These are phyloP conservation scores for Melocanna baccifera DNA, from an alignment of 176 grass and related monocot species.

Conservation along the genomic window DNA sequence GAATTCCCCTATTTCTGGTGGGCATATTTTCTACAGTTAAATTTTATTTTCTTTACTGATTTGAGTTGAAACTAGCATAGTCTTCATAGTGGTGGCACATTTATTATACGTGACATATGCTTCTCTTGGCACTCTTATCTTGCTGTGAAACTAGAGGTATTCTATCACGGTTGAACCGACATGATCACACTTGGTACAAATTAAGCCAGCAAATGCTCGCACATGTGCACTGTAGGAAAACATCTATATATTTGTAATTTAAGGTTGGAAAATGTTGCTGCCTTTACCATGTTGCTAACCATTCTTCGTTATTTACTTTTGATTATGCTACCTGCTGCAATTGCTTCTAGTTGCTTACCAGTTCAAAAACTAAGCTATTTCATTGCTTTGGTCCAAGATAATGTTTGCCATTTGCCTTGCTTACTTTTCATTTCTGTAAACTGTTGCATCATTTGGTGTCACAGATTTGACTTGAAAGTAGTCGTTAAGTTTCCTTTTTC, in stretches of 20 bases:
- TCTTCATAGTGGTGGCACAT: not conserved
- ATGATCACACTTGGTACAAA: not conserved
- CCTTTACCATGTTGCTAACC: not conserved
- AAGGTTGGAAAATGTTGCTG: not conserved
- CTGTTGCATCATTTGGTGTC: not conserved
- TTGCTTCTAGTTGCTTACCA: not conserved
- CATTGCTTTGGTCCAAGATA: not conserved
- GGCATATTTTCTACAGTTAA: not conserved
- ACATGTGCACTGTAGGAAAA: not conserved
- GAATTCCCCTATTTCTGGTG: not conserved
- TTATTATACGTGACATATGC: not conserved
- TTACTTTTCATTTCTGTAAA: constrained; percentile 1
- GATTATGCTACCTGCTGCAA: not conserved
- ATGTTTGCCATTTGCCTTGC: not conserved
- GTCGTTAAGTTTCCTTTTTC: not conserved
- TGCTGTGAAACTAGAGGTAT: not conserved
- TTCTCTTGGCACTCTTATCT: not conserved
- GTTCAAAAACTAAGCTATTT: not conserved
- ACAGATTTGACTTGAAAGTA: not conserved
- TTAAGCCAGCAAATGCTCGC: not conserved
- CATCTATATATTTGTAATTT: not conserved
- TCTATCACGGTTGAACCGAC: not conserved
- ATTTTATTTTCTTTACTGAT: not conserved
- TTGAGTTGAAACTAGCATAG: not conserved
- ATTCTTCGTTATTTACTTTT: not conserved